phyloP scores from a whole-genome alignment of 768 basidiomycete genomes.

The Panellus pusillus region DNA sequence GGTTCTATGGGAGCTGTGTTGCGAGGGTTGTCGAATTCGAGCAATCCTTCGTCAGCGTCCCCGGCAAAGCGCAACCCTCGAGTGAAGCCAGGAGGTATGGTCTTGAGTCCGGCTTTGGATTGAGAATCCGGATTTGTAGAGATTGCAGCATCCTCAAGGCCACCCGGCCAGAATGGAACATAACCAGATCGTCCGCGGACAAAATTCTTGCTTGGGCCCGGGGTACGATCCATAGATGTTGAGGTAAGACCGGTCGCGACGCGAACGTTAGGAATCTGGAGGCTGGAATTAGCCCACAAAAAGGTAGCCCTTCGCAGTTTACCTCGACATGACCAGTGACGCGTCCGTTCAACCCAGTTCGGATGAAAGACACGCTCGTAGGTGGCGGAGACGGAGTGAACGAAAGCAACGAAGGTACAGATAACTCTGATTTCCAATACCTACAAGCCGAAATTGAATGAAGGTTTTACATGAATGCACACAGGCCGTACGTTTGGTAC shows the following conservation, averaged over 20 bases:
- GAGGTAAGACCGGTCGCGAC: slow-evolving; percentile 76
- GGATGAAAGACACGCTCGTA: slow-evolving; percentile 70
- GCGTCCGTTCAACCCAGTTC: slow-evolving; percentile 76
- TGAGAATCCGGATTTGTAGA: slow-evolving; percentile 19
- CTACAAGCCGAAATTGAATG: slow-evolving; percentile 36
- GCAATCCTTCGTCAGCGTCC: slow-evolving; percentile 51
- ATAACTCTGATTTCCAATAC: slow-evolving; percentile 68
- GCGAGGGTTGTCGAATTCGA: slow-evolving; percentile 27
- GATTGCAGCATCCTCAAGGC: slow-evolving; percentile 66
- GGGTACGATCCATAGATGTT: slow-evolving; percentile 82
- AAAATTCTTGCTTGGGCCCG: slow-evolving; percentile 76
- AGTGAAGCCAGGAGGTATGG: slow-evolving; percentile 78
- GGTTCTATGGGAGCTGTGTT: slow-evolving; percentile 8
- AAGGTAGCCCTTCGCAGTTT: slow-evolving; percentile 13
- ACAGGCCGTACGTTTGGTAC: slow-evolving; percentile 74
- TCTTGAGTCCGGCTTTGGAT: slow-evolving; percentile 52
- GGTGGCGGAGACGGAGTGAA: slow-evolving; percentile 72
- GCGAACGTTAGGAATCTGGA: slow-evolving; percentile 55
- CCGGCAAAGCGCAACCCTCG: slow-evolving; percentile 75
- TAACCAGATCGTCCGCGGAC: slow-evolving; percentile 93
- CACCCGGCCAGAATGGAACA: slow-evolving; percentile 94
- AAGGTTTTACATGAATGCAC: slow-evolving; percentile 15
- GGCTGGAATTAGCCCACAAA: slow-evolving; percentile 3
- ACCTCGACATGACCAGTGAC: slow-evolving; percentile 85
- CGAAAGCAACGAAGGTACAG: slow-evolving; percentile 62